Percentiles rank a stretch among this genome's conserved stretches.
These are phyloP conservation scores for Xanthoconium purpureum DNA, from an alignment of 768 basidiomycete species.

Conservation along the genomic window DNA sequence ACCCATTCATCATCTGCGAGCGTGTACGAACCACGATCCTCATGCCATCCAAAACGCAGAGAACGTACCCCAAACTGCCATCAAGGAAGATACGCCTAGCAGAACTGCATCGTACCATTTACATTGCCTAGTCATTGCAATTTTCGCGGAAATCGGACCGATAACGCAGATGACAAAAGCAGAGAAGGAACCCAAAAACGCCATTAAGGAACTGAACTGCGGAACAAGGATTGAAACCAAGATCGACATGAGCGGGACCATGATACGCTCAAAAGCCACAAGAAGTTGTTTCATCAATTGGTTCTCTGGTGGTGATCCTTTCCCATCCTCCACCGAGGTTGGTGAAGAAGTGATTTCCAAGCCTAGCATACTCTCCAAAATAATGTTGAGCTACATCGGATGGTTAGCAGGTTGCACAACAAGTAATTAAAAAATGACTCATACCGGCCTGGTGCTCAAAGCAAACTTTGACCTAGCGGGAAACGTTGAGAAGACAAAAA, in stretches of 20 bases:
- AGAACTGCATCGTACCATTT: conserved; percentile 51
- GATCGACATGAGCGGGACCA: conserved; percentile 59
- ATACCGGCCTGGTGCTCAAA: conserved; percentile 73
- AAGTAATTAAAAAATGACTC: conserved; percentile 20
- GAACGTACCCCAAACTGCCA: conserved; percentile 78
- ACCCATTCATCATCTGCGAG: background rate
- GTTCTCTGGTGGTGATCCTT: conserved; percentile 12
- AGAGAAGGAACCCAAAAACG: conserved; percentile 87
- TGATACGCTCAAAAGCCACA: conserved; percentile 52
- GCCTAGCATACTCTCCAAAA: conserved; percentile 74
- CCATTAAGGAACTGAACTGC: conserved; percentile 80
- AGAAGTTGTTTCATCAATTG: conserved; percentile 37
- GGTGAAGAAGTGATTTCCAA: conserved; percentile 42
- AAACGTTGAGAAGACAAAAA: conserved; percentile 14
- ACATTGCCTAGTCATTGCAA: conserved; percentile 51
- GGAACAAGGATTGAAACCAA: conserved; percentile 72
- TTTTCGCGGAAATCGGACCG: conserved; percentile 71
- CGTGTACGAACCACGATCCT: conserved; percentile 3
- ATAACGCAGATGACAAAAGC: conserved; percentile 75
- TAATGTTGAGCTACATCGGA: conserved; percentile 64
- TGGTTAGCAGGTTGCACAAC: background rate
- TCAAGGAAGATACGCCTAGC: conserved; percentile 49
- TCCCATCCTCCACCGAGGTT: conserved; percentile 26
- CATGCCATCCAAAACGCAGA: conserved; percentile 53
- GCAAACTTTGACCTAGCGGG: conserved; percentile 77